Evolutionary conservation across 345 rosid species (phyloP), one percentile per base, ranked within the genome.

Genomic region (Murraya paniculata): DNA sequence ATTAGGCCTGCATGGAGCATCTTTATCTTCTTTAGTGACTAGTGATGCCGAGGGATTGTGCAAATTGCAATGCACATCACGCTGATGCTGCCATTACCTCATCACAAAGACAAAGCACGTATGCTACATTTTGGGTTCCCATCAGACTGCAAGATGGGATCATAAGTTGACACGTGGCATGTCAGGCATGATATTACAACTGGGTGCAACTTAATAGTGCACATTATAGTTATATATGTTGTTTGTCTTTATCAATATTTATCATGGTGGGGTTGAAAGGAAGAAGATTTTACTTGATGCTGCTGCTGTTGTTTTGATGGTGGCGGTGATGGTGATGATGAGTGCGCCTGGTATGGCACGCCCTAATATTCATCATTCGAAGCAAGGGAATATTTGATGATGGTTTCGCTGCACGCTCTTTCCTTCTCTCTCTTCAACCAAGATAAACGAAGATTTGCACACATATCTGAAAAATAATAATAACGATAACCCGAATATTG

Each of bases 321-420:
- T 19, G 64, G 55, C 39, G 84, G 74, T 73, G 84, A 86, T 82
- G 84, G 76, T 77, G 82, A 74, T 81, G 84, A 87, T 87, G 86
- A 85, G 82, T 79, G 80, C 81, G 82, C 77, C 81, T 77, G 85
- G 78, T 68, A 48, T 50, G 28, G 85, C 90, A 87, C 86, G 85
- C 86, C 85, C 84, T 73, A 64, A 45, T 45, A 31, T 64, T 64
- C 85, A 36, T 84, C 82, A 78, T 86, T 86, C 78, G 71, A 78
- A 77, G 74, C 77, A 41, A 50, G 72, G 65, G 80, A 79, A 78
- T 79, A 81, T 60, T 79, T 87, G 85, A 87, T 87, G 85, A 87
- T 87, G 83, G 80, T 79, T 72, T 77, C 77, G 27, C 76, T 60
- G 87, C 89, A 87, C 86, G 90, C 90, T 64, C 74, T 58, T 14